Evolutionary conservation across 129 eudicot genomes (phyloP), one percentile per base, ranked within the genome.

Genomic region (Tanacetum coccineum): DNA sequence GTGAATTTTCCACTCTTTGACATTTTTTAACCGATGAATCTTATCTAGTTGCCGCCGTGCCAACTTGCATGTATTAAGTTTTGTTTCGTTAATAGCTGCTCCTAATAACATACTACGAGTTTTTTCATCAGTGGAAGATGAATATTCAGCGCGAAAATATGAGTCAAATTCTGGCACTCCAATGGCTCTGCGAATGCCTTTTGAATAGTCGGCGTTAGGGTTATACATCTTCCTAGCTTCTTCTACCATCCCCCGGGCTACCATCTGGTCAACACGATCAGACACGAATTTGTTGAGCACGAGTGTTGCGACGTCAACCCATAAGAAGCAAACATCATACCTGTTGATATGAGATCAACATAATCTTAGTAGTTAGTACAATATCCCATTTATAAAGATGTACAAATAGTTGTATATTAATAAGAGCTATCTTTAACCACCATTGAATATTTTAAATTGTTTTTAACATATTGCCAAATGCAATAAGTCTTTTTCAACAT

Each of bases 211-310:
- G 9, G 79, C 76, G 20, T 79, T 65, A 3, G 83, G 87, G 53
- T 71, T 55, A 50, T 79, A 87, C 49, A 84, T 70, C 21, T 57
- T 64, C 56, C 90, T 42, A 3, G 76, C 81, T 65, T 91, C 97
- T 11, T 79, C 81, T 18, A 91, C 81, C 90, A 92, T 66, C 45
- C 98, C 96, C 3, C 68, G 66, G 9, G 84, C 85, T 18, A 93
- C 88, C 98, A 93, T 93, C 39, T 72, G 67, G 61, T 93, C 96
- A n/a, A 93, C 96, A 13, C 98, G 82, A 0, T 88, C 80, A 0
- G 84, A 81, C 45, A 88, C 77, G 49, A 74, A 80, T 4, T 68
- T 68, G 17, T 84, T 55, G 11, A 86, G 82, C 50, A 79, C 87
- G 3, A 64, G 78, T 79, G 66, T 75, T 22, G 86, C 67, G 0